Percentiles rank a stretch among this genome's conserved stretches.
Conservation (phyloP, 2,329 filamentous ascomycete genomes). For the Epicoccum nigrum region DNA sequence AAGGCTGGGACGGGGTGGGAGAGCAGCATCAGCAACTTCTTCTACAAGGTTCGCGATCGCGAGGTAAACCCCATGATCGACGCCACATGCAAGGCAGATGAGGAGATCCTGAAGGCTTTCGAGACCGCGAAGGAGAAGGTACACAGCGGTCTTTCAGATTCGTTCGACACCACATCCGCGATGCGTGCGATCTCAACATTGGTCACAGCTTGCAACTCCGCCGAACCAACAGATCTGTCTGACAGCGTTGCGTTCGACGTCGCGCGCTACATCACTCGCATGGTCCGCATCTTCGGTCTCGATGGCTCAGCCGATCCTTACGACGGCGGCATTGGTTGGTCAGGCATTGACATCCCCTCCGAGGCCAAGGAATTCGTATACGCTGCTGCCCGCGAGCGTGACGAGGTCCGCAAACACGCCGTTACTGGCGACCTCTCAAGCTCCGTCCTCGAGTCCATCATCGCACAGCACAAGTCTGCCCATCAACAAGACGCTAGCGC, state of each 20-base stretch:
- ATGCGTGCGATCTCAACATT: constrained; percentile 81
- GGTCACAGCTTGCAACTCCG: constrained; percentile 75
- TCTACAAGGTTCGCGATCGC: constrained; percentile 63
- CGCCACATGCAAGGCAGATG: constrained; percentile 41
- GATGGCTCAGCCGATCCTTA: constrained; percentile 61
- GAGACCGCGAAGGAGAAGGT: constrained; percentile 62
- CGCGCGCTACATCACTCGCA: constrained; percentile 80
- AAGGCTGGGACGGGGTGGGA: constrained; percentile 80
- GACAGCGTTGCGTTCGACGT: constrained; percentile 58
- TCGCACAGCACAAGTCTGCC: constrained; percentile 40
- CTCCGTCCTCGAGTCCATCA: constrained; percentile 46
- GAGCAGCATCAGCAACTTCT: constrained; percentile 74
- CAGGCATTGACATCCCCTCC: constrained; percentile 67
- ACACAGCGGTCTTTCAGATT: constrained; percentile 75
- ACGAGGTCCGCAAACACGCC: constrained; percentile 63
- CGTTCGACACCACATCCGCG: constrained; percentile 82
- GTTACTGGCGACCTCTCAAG: constrained; percentile 51
- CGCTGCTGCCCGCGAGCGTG: constrained; percentile 62
- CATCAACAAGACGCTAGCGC: constrained; percentile 38
- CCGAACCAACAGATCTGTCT: constrained; percentile 49
- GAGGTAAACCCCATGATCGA: constrained; percentile 44
- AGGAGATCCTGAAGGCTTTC: constrained; percentile 57
- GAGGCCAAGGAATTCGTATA: constrained; percentile 66
- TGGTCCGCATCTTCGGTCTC: constrained; percentile 84
- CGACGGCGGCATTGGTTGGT: constrained; percentile 64